Base-by-base conservation (phyloP, 495 filamentous ascomycete genomes). In the Xylaria palmicola region DNA sequence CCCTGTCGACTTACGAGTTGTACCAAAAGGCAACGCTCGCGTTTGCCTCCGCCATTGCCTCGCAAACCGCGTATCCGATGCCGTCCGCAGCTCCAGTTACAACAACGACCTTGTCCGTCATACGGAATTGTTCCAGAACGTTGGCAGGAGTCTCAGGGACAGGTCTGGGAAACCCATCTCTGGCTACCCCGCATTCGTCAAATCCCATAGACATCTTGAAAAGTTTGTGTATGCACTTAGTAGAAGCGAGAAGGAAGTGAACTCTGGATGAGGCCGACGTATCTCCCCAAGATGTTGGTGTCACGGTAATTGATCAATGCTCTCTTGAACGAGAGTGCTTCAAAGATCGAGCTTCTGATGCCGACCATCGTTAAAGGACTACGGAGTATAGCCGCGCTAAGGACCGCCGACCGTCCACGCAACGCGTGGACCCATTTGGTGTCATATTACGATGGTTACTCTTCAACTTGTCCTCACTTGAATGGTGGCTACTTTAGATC, bases 181-280 rank as follows among this genome's bases (percentile, higher is more conserved):
- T 71, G 29, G 47, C 50, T 12, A 43, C 53, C 2, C 53, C 68
- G 47, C 72, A 70, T 43, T 83, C 79, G 20, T 72, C 57, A 20
- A 74, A 62, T 50, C 62, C 65, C 79, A 83, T 82, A 59, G 80
- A 83, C 80, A 83, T 83, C 10, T 69, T 76, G 68, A 62, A 26
- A 50, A 36, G 15, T 50, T 9, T 15, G 19, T 15, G 15, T 30
- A 44, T 45, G 39, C 17, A 15, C 5, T 9, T n/a, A 10, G 40
- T n/a, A 44, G 19, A 56, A 24, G 53, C 6, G n/a, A 32, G 27
- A 10, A 56, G 19, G 19, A 30, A 51, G 3, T 29, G 10, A 27
- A 29, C 27, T 10, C 1, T 20, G 4, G 27, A 26, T 24, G 8
- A 39, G 19, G 24, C 22, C 39, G 24, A 17, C 32, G 19, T 20